Conservation (phyloP, 139 green algal genomes). For the Microglena sp. region DNA sequence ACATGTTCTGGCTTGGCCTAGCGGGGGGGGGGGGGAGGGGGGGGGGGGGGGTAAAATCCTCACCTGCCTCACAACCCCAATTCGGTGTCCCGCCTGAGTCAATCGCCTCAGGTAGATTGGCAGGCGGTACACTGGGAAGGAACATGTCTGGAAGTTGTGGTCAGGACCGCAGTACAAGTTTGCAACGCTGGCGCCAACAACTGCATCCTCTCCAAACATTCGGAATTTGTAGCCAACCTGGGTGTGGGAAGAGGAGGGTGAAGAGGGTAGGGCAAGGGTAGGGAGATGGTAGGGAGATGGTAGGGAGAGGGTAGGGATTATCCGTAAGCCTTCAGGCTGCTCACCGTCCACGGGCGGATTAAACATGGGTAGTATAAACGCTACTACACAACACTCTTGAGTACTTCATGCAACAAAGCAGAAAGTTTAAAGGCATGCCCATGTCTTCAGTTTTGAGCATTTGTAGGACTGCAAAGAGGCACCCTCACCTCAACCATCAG, state of each 20-base stretch:
- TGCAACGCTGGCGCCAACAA: conserved; percentile 36
- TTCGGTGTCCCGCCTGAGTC: conserved; percentile 60
- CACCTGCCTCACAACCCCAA: conserved; percentile 12
- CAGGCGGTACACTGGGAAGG: conserved; percentile 70
- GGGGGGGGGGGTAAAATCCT: no score
- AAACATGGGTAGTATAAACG: no score
- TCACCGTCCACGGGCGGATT: no score
- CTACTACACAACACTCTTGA: no score
- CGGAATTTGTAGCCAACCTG: conserved; percentile 69
- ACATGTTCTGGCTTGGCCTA: no score
- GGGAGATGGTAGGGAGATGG: neutral
- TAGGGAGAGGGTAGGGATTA: neutral
- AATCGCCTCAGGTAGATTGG: conserved; percentile 73
- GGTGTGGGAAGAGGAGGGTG: no score
- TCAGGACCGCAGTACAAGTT: conserved; percentile 32
- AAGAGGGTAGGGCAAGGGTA: neutral
- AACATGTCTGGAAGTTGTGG: conserved; percentile 69
- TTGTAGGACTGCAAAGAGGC: neutral
- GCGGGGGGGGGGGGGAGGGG: no score
- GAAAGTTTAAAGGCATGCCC: neutral
- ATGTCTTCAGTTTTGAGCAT: neutral
- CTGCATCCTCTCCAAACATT: conserved; percentile 85
- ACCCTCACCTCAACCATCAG: conserved; percentile 68
- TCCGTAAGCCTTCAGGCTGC: no score
- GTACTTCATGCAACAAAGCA: no score